Conservation (phyloP, 2,329 filamentous ascomycete species). For the Fusarium annulatum region DNA sequence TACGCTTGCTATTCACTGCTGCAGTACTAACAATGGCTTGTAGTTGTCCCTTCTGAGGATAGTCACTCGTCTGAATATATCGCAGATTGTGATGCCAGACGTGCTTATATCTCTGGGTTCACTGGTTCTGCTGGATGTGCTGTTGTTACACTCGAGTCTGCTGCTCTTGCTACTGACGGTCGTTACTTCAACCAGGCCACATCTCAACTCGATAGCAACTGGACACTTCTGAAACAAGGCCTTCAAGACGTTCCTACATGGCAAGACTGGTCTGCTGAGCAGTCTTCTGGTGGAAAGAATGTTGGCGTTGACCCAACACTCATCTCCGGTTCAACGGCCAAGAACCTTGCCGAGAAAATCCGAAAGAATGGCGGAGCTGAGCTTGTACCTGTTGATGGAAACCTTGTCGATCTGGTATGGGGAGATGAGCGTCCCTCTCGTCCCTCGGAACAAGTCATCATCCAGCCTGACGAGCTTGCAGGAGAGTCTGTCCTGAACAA, state of each 20-base stretch:
- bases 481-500: conserved; percentile 88
- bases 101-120: conserved; percentile 93
- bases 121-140: conserved; percentile 95
- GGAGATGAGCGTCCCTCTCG: conserved; percentile 75
- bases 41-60: conserved; percentile 96
- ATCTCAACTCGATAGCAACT: conserved; percentile 91
- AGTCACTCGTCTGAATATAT: conserved; percentile 99
- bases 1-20: background rate
- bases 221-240: conserved; percentile 91
- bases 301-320: conserved; percentile 93
- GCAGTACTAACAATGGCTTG: conserved; percentile 19
- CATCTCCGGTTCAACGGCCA: conserved; percentile 72
- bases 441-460: conserved; percentile 79
- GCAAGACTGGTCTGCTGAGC: conserved; percentile 94
- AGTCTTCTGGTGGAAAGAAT: conserved; percentile 85
- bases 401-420: conserved; percentile 95
- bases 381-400: conserved; percentile 79
- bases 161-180: conserved; percentile 92
- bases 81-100: conserved; percentile 90
- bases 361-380: conserved; percentile 85
- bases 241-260: conserved; percentile 94
- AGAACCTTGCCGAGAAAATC: conserved; percentile 85
- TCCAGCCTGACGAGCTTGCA: conserved; percentile 77
- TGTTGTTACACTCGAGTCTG: conserved; percentile 86
- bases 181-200: conserved; percentile 97